These are phyloP conservation scores for Cercospora berteroae DNA, from an alignment of 2,329 filamentous ascomycete species.

Conservation along the genomic window DNA sequence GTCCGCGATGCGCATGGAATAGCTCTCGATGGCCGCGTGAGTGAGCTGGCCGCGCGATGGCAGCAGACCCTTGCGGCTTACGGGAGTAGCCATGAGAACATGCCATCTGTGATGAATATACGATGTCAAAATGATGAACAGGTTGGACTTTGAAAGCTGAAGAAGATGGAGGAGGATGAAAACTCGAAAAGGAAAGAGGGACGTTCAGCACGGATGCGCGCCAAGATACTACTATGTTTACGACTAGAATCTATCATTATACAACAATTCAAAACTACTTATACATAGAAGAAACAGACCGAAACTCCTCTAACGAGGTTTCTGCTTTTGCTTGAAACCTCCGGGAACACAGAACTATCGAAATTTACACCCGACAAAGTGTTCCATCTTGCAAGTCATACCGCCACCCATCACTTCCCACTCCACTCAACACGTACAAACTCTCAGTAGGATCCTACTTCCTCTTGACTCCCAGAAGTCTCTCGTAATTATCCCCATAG, in stretches of 20 bases:
- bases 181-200: neutral
- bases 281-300: neutral
- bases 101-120: neutral
- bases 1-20: neutral
- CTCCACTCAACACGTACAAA: slow-evolving; percentile 28
- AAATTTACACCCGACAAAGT: slow-evolving; percentile 18
- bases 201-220: neutral
- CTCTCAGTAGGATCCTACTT: slow-evolving; percentile 42
- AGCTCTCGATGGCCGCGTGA: neutral
- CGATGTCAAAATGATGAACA: neutral
- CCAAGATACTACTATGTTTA: neutral
- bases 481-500: slow-evolving; percentile 44
- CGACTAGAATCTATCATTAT: neutral
- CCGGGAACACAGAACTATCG: no score
- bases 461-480: slow-evolving; percentile 42
- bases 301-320: neutral
- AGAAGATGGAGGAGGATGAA: neutral
- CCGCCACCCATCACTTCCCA: slow-evolving; percentile 29
- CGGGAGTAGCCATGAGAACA: neutral
- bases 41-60: neutral
- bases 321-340: neutral
- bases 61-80: neutral
- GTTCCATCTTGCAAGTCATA: slow-evolving; percentile 30
- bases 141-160: neutral
- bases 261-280: neutral